These are phyloP conservation scores for Fusarium udum DNA, from an alignment of 2,329 filamentous ascomycete species.

Conservation along the genomic window DNA sequence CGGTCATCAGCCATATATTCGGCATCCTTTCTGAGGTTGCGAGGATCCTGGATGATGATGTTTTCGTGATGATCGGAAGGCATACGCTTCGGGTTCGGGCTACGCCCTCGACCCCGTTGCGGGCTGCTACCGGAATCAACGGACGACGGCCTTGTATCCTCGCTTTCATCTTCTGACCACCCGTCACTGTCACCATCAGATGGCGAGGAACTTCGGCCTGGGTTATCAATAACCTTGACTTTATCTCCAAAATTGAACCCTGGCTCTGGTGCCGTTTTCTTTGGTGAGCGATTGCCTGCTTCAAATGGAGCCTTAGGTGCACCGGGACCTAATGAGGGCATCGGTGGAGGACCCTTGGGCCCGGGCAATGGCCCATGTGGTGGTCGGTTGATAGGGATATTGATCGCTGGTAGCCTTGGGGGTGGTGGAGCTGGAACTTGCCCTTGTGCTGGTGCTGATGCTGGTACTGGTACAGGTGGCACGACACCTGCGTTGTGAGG, in stretches of 20 bases:
- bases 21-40: background rate
- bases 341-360: background rate
- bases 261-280: conserved; percentile 1
- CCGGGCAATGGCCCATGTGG: background rate
- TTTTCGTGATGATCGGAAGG: conserved; percentile 4
- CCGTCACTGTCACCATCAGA: conserved; percentile 8
- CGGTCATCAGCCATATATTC: background rate
- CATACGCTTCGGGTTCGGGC: conserved; percentile 8
- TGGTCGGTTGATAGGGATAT: conserved; percentile 7
- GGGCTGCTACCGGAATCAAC: conserved; percentile 13
- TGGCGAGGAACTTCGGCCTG: conserved; percentile 17
- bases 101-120: conserved; percentile 12
- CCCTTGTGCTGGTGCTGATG: background rate
- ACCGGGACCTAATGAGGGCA: background rate
- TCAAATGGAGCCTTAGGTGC: background rate
- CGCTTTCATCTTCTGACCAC: conserved; percentile 25
- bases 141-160: conserved; percentile 28
- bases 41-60: conserved; percentile 7
- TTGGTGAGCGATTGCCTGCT: background rate
- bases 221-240: background rate
- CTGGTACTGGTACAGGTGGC: background rate
- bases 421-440: background rate
- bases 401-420: conserved; percentile 1
- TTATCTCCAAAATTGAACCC: background rate
- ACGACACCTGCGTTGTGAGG: background rate